phyloP scores from a whole-genome alignment of 345 rosid species.

The Dipteronia sinensis region DNA sequence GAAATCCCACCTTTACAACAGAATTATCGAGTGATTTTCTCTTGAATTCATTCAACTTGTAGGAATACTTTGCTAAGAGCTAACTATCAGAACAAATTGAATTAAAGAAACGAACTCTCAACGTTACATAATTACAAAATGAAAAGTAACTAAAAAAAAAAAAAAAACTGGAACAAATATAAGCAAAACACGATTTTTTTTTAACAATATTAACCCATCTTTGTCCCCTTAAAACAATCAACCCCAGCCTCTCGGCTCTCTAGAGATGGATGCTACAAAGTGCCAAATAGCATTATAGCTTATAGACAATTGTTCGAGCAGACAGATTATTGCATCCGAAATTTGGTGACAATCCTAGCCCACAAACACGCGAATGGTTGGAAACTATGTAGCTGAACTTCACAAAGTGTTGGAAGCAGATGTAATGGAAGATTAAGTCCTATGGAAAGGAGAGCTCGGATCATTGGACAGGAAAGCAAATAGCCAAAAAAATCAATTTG shows the following conservation, averaged over 20 bases:
- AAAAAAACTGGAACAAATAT: not conserved
- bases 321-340: too few relatives aligned
- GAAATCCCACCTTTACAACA: too few relatives aligned
- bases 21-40: too few relatives aligned
- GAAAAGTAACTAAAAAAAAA: too few relatives aligned
- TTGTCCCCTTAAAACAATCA: not conserved
- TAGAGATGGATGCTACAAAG: too few relatives aligned
- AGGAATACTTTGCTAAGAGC: too few relatives aligned
- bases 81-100: not conserved
- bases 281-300: too few relatives aligned
- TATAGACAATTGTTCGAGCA: too few relatives aligned
- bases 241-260: too few relatives aligned
- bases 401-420: not conserved
- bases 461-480: not conserved
- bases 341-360: too few relatives aligned
- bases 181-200: too few relatives aligned
- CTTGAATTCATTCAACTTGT: not conserved
- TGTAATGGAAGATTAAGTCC: too few relatives aligned
- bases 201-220: not conserved
- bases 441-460: not conserved
- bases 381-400: not conserved
- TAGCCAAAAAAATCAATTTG: not conserved
- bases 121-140: not conserved
- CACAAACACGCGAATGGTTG: not conserved
- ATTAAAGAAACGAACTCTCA: not conserved